These are phyloP conservation scores for Juncus inflexus DNA, from an alignment of 176 grass and related monocot species.

Conservation along the genomic window DNA sequence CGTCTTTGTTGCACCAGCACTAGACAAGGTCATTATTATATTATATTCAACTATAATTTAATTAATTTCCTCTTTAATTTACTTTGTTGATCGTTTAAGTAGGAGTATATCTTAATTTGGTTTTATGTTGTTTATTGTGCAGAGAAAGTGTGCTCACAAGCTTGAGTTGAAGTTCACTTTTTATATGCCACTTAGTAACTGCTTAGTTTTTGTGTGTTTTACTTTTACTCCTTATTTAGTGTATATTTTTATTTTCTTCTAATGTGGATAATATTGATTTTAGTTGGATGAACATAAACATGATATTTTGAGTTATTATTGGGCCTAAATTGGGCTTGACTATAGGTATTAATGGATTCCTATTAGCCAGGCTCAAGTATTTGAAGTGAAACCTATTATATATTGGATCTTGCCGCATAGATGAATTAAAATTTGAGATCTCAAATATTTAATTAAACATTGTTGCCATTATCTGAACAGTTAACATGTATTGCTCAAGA, in stretches of 20 bases:
- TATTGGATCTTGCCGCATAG: too few relatives aligned
- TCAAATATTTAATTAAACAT: too few relatives aligned
- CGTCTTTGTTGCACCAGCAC: conserved; percentile 75
- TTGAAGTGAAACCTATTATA: too few relatives aligned
- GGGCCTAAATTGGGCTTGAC: too few relatives aligned
- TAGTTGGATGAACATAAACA: not conserved
- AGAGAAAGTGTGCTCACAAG: conserved; percentile 39
- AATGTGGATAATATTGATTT: not conserved
- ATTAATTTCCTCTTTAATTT: not conserved
- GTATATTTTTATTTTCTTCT: too few relatives aligned
- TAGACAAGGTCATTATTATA: conserved; percentile 58
- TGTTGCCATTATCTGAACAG: too few relatives aligned
- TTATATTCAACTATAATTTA: not conserved
- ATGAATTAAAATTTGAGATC: too few relatives aligned
- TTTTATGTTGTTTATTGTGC: conserved; percentile 14
- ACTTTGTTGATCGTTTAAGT: not conserved
- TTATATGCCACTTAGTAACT: too few relatives aligned
- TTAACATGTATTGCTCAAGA: not conserved
- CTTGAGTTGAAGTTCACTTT: conserved; percentile 15
- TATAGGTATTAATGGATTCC: too few relatives aligned
- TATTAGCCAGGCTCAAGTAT: too few relatives aligned
- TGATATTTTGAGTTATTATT: too few relatives aligned
- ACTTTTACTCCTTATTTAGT: not conserved
- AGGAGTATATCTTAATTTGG: not conserved
- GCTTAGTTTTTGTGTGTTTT: not conserved